Evolutionary conservation across 495 filamentous ascomycete species (phyloP), one percentile per base, ranked within the genome.

Genomic region (Lasiosphaeris hirsuta): DNA sequence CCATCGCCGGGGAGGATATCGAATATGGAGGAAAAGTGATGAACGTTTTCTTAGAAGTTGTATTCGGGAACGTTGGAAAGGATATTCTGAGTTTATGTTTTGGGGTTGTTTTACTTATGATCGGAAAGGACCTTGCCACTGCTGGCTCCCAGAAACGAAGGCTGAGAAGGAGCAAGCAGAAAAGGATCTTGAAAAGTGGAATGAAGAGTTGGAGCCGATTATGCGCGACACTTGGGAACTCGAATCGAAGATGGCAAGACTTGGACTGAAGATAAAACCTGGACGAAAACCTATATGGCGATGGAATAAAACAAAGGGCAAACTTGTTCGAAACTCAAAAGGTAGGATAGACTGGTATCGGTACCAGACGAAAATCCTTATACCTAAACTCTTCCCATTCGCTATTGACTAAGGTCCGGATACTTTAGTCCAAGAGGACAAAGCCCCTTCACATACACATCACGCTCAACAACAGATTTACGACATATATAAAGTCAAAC

Each of bases 81-180:
- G 66, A 3, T 62, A 52, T 43, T 63, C 53, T 7, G 58, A 74
- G 57, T 77, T 75, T 56, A 70, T 73, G 56, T 77, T 72, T 58
- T 77, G 48, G 63, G 63, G 61, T 8, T 66, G 35, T 58, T 77
- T 75, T 61, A 54, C 53, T 0, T 73, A 72, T 23, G 55, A 75
- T 66, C 9, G 46, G 9, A 75, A 75, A 51, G 66, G 72, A 0
- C 64, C 63, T 45, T 75, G 43, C 53, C 42, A 72, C 68, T 57
- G 61, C 37, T 68, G 47, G 63, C 59, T 64, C 37, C 49, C 42
- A 30, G 64, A 71, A 43, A 68, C 66, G 37, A 19, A 44, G 1
- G 47, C 19, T 42, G 53, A 66, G 34, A 63, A 63, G 38, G 48
- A 63, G 43, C 35, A 49, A 46, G 14, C 52, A 19, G 60, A 67